Evolutionary conservation across 345 rosid genomes (phyloP), one percentile per base, ranked within the genome.

Genomic region (Sonneratia caseolaris): DNA sequence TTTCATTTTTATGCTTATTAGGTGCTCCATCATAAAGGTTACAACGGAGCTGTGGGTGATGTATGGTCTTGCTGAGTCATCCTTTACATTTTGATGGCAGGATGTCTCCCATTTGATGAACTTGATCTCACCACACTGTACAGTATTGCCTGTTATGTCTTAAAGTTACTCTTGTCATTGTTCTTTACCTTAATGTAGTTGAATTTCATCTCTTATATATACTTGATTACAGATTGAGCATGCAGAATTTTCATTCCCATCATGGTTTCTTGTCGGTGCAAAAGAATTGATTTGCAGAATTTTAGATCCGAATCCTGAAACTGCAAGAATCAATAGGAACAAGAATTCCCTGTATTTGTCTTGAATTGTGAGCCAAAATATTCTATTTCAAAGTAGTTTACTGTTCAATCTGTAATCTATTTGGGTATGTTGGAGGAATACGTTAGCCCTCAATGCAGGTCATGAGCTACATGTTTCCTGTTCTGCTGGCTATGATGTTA

Each of bases 1-100:
- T 27, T 27, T 27, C 32, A 27, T 27, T 27, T 68, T 15, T 65
- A 13, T 71, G 77, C 68, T 73, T 48, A 78, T 64, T 66, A 94
- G 98, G 98, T 94, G 81, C 95, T 94, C 66, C 75, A 93, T 82
- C 98, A 91, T 84, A 94, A 91, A 82, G 98, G 98, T 59, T 94
- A 94, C 73, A 84, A 91, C 75, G 97, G 97, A 80, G 92, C 97
- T 12, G 87, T 84, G 38, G 98, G 97, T 61, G 98, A 94, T 85
- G 88, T 90, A 72, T 94, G 98, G 97, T 94, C 98, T 21, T 94
- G 97, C 75, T 97, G 98, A 66, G 88, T 94, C 56, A 90, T 94
- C 83, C 97, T 94, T 40, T 91, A 88, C 84, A 97, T 94, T 78
- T 78, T 94, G 81, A 83, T 94, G 87, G 96, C 97, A 48, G 97